Conservation (phyloP, 768 basidiomycete genomes). For the Galerina sulciceps region DNA sequence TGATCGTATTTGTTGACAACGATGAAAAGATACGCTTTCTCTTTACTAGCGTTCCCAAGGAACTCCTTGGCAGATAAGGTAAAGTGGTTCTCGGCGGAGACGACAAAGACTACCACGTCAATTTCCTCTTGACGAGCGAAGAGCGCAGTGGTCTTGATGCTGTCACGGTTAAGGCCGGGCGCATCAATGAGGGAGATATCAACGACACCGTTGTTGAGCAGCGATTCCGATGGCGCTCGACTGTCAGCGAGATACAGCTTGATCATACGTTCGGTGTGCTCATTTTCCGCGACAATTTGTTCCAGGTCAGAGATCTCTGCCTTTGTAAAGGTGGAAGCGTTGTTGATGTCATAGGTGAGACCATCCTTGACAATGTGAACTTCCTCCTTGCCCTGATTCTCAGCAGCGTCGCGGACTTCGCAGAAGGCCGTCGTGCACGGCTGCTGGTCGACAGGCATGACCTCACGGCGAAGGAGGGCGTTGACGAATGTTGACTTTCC, state of each 20-base stretch:
- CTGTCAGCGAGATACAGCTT: conserved; percentile 90
- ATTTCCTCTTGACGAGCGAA: conserved; percentile 98
- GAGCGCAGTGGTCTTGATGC: conserved; percentile 90
- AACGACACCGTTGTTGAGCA: conserved; percentile 93
- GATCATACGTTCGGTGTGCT: conserved; percentile 72
- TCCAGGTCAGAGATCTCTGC: conserved; percentile 74
- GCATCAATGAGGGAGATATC: conserved; percentile 99
- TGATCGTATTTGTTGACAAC: conserved; percentile 98
- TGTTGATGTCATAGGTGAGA: conserved; percentile 64
- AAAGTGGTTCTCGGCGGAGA: conserved; percentile 98
- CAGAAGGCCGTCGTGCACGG: conserved; percentile 97
- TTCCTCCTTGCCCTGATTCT: conserved; percentile 81
- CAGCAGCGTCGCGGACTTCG: conserved; percentile 90
- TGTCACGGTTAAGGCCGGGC: conserved; percentile 96
- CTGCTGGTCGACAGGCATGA: conserved; percentile 98
- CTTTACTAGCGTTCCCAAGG: conserved; percentile 88
- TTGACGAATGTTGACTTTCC: conserved; percentile 99
- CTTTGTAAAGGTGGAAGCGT: conserved; percentile 79
- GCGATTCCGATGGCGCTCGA: conserved; percentile 76
- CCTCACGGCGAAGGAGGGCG: conserved; percentile 84
- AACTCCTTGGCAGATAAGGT: conserved; percentile 96
- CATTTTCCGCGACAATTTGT: conserved; percentile 76
- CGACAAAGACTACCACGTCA: conserved; percentile 97
- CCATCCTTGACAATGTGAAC: conserved; percentile 81
- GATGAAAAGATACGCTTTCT: conserved; percentile 98